Evolutionary conservation across 108 stramenopile species (phyloP).

Genomic region (Cyclotella sp.): DNA sequence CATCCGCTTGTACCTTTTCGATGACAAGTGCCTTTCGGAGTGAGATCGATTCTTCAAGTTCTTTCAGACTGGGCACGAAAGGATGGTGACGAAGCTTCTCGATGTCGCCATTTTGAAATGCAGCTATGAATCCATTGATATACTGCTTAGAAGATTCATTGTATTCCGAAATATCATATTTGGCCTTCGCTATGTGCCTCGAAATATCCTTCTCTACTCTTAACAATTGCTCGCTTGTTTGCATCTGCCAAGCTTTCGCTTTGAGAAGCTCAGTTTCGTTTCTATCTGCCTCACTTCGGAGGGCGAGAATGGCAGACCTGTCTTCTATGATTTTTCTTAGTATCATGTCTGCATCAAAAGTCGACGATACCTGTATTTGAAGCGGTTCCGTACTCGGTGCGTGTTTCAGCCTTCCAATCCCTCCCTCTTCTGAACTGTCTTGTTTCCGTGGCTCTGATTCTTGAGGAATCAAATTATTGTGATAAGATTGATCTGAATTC

Average conservation of each 20-base stretch:
- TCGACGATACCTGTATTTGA: conserved; percentile 31
- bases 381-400: neutral
- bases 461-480: neutral
- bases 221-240: conserved; percentile 14
- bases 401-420: neutral
- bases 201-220: conserved; percentile 28
- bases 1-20: conserved; percentile 48
- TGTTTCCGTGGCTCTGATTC: neutral
- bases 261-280: conserved; percentile 40
- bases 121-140: conserved; percentile 31
- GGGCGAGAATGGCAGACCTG: conserved; percentile 36
- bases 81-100: conserved; percentile 40
- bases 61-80: conserved; percentile 29
- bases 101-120: conserved; percentile 41
- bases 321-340: conserved; percentile 48
- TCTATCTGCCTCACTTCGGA: conserved; percentile 26
- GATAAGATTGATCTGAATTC: neutral
- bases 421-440: neutral
- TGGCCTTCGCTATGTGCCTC: conserved; percentile 32
- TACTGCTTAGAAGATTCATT: conserved; percentile 41
- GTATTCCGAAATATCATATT: conserved; percentile 31
- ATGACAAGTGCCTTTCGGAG: conserved; percentile 37
- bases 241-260: conserved; percentile 33
- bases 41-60: conserved; percentile 36
- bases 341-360: conserved; percentile 41